Evolutionary conservation across 805 yeast species (phyloP), one percentile per base, ranked within the genome.

Genomic region (Candida orba): DNA sequence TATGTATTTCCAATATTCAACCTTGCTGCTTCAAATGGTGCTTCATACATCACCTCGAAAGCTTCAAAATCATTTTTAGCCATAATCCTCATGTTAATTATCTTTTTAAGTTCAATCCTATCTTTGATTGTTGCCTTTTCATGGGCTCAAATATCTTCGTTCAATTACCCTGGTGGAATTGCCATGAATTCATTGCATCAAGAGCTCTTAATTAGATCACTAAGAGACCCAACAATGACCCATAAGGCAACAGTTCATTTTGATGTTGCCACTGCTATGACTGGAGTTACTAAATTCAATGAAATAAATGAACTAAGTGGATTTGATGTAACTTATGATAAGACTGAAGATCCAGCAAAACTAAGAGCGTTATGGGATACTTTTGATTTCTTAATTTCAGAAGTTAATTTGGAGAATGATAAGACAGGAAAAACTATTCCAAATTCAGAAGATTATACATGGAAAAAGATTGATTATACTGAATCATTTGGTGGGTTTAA

Each of bases 141-240:
- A 10, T 79, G 79, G 70, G 75, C 81, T 0, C 72, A 71, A 38
- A 69, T 79, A 5, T 87, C 96, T 1, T 71, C 83, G 40, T 67
- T 67, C 60, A 91, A 91, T 60, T 91, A 91, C 58, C 95, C 96
- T 3, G 97, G 97, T 12, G 97, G 96, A 0, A 70, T 64, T 1
- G 95, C 96, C 1, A 63, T 89, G 30, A 47, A 57, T 14, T 55
- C 56, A 20, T 70, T 84, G 45, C 84, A 87, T 53, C 52, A 67
- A 9, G 58, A 66, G 35, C 53, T 75, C 23, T 41, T 64, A 25
- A 38, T 44, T 42, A 39, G 8, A 47, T 48, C 32, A 14, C 10
- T 42, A 14, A 33, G 20, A 30, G 41, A 30, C 14, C 8, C 20
- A 18, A 42, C 34, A 1, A 27, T 13, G 43, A 15, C 44, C 43